Conservation (phyloP, 495 filamentous ascomycete species). For the Talaromyces thailandensis region DNA sequence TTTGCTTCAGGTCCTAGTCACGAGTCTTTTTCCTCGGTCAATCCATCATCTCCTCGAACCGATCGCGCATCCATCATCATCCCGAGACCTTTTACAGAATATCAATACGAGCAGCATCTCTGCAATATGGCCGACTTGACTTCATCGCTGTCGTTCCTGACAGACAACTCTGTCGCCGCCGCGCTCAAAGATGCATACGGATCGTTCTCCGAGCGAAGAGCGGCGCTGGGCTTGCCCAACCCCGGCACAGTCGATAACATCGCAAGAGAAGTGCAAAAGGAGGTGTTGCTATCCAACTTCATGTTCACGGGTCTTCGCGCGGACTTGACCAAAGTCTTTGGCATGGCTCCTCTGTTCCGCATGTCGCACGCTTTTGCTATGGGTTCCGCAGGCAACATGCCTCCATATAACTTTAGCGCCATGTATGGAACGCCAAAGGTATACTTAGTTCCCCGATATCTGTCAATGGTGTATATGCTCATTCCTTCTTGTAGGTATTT, state of each 20-base stretch:
- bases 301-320: slow-evolving; percentile 93
- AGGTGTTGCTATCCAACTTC: slow-evolving; percentile 88
- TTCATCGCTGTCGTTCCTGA: slow-evolving; percentile 56
- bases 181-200: slow-evolving; percentile 68
- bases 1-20: neutral
- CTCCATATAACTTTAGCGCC: slow-evolving; percentile 89
- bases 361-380: slow-evolving; percentile 93
- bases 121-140: slow-evolving; percentile 28
- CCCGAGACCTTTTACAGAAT: neutral
- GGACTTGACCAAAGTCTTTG: slow-evolving; percentile 91
- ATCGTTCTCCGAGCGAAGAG: slow-evolving; percentile 77
- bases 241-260: slow-evolving; percentile 90
- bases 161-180: slow-evolving; percentile 60
- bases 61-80: slow-evolving; percentile 6
- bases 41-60: slow-evolving; percentile 3
- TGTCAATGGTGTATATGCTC: neutral
- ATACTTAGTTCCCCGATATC: slow-evolving; percentile 24
- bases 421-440: slow-evolving; percentile 90
- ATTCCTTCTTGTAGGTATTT: slow-evolving; percentile 61
- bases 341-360: slow-evolving; percentile 88
- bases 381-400: slow-evolving; percentile 69
- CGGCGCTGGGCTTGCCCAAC: slow-evolving; percentile 78
- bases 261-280: slow-evolving; percentile 83
- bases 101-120: neutral
- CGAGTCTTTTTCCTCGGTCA: slow-evolving; percentile 17